Evolutionary conservation across 164 flowering plant genomes (phyloP).

Genomic region (Liriodendron chinense): DNA sequence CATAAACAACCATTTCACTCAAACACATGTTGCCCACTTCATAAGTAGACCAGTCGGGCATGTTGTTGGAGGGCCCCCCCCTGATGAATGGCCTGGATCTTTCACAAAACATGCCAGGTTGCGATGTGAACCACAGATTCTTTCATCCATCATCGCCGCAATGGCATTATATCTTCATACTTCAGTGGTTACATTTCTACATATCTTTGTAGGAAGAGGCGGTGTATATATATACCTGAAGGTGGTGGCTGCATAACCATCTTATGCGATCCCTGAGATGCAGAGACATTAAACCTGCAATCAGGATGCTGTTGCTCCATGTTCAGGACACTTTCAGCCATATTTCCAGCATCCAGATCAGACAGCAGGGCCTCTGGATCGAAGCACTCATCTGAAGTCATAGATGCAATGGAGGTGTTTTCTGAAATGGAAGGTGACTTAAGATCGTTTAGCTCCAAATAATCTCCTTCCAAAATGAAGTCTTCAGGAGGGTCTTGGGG

Average conservation of each 20-base stretch:
- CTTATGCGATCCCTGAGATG: slow-evolving; percentile 12
- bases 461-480: slow-evolving; percentile 28
- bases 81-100: too few species aligned
- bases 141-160: too few species aligned
- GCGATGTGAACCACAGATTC: too few species aligned
- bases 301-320: slow-evolving; percentile 10
- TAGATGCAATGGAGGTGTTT: slow-evolving; percentile 27
- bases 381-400: neutral
- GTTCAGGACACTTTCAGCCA: neutral
- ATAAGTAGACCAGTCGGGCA: too few species aligned
- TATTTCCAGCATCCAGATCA: neutral
- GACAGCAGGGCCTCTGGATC: neutral
- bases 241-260: slow-evolving; percentile 26
- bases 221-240: slow-evolving; percentile 25
- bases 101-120: too few species aligned
- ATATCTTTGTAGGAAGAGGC: neutral
- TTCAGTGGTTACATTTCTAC: neutral
- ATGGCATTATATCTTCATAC: neutral
- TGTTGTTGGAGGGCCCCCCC: too few species aligned
- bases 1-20: too few species aligned
- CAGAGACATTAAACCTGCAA: slow-evolving; percentile 20
- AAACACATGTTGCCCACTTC: too few species aligned
- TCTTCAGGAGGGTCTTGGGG: slow-evolving; percentile 13
- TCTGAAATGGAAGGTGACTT: slow-evolving; percentile 42
- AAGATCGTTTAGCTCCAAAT: slow-evolving; percentile 45